These are phyloP conservation scores for Cyclotella cryptica DNA, from an alignment of 108 stramenopile species.

Conservation along the genomic window DNA sequence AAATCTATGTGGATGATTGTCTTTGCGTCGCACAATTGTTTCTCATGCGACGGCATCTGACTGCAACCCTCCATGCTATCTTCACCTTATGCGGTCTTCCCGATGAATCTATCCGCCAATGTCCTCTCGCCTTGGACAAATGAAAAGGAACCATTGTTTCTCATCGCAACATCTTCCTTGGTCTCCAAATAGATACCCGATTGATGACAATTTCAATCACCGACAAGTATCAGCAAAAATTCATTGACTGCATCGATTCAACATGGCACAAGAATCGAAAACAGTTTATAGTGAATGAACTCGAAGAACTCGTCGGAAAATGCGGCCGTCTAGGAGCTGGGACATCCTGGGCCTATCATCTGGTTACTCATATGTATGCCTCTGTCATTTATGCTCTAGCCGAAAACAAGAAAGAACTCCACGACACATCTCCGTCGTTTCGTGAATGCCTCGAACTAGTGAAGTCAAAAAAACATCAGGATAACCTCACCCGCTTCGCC, in stretches of 20 bases:
- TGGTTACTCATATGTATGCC: constrained; percentile 14
- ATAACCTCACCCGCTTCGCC: too few relatives aligned
- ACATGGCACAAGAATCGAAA: constrained; percentile 2
- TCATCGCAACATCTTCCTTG: not conserved
- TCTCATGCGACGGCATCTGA: not conserved
- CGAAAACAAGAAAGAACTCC: not conserved
- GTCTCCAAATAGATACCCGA: not conserved
- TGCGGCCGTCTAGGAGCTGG: not conserved
- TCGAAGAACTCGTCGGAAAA: constrained; percentile 8
- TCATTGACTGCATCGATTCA: not conserved
- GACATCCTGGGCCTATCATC: constrained; percentile 8
- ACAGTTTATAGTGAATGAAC: not conserved
- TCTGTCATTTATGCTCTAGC: not conserved
- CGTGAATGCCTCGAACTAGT: not conserved
- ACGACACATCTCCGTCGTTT: not conserved
- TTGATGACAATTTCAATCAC: constrained; percentile 1
- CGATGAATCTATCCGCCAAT: constrained; percentile 1
- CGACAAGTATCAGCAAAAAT: not conserved
- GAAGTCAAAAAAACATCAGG: too few relatives aligned
- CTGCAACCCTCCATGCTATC: constrained; percentile 18
- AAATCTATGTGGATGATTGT: constrained; percentile 13
- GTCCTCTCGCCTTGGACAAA: constrained; percentile 20
- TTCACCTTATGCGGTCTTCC: constrained; percentile 4
- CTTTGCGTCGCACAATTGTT: not conserved
- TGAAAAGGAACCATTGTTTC: constrained; percentile 1